Evolutionary conservation across 768 basidiomycete species (phyloP).

Genomic region (Gymnopilus dilepis): DNA sequence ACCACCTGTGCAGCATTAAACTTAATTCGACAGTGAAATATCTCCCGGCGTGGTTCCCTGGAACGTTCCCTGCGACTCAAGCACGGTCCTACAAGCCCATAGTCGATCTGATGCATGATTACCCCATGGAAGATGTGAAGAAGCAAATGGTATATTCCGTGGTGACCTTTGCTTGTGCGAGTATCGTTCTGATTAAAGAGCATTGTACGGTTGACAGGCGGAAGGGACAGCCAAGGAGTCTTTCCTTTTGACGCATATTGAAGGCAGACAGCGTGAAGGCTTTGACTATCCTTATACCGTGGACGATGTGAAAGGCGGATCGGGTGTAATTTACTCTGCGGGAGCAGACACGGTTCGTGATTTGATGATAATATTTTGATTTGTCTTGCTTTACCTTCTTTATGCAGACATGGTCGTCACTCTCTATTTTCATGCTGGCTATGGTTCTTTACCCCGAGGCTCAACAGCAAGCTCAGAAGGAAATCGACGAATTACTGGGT

Average conservation of each 20-base stretch:
- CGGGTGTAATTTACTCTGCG: conserved; percentile 40
- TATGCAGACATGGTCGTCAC: conserved; percentile 3
- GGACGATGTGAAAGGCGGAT: conserved; percentile 27
- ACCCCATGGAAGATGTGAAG: conserved; percentile 58
- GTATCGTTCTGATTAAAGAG: too few relatives aligned
- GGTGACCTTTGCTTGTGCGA: not conserved
- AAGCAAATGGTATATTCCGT: conserved; percentile 53
- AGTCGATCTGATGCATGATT: conserved; percentile 54
- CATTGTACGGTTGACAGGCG: not conserved
- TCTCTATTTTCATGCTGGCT: conserved; percentile 28
- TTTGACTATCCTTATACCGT: conserved; percentile 22
- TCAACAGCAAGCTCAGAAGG: conserved; percentile 34
- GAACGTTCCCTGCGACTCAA: conserved; percentile 55
- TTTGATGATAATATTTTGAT: not conserved
- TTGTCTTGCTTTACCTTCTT: not conserved
- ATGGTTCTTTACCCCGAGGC: conserved; percentile 34
- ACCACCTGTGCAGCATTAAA: not conserved
- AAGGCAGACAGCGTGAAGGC: conserved; percentile 19
- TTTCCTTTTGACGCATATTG: conserved; percentile 1
- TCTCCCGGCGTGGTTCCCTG: conserved; percentile 64
- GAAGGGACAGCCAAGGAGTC: conserved; percentile 1
- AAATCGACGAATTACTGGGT: conserved; percentile 34
- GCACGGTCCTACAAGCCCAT: conserved; percentile 55
- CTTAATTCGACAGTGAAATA: conserved; percentile 46
- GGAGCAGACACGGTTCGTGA: conserved; percentile 40